phyloP scores from a whole-genome alignment of 2,329 filamentous ascomycete species.

The Trichoderma koningii region DNA sequence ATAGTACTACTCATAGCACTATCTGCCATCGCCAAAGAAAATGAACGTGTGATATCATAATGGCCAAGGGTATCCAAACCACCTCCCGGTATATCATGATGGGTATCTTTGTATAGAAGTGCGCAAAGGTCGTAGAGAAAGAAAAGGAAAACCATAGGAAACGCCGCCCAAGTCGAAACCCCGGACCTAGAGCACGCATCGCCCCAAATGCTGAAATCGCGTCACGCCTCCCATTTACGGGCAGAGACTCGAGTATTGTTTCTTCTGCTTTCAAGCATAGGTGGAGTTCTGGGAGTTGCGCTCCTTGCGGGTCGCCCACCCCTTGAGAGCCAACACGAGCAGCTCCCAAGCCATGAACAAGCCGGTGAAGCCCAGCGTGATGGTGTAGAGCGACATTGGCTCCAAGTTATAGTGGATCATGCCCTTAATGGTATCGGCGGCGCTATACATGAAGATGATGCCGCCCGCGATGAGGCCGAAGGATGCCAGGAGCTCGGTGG shows the following conservation, averaged over 20 bases:
- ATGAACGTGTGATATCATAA: conserved; percentile 24
- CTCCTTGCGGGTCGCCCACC: conserved; percentile 69
- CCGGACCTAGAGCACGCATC: background rate
- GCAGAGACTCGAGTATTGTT: background rate
- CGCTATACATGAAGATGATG: conserved; percentile 88
- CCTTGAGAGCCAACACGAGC: conserved; percentile 77
- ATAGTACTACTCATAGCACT: background rate
- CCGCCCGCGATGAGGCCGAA: conserved; percentile 89
- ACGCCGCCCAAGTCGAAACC: background rate
- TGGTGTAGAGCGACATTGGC: conserved; percentile 91
- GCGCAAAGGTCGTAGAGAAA: conserved; percentile 15
- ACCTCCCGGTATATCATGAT: conserved; percentile 16
- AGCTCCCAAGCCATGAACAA: conserved; percentile 86
- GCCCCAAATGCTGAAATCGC: background rate
- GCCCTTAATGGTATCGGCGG: conserved; percentile 72
- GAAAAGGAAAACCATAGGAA: background rate
- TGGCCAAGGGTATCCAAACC: conserved; percentile 10
- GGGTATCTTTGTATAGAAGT: conserved; percentile 14
- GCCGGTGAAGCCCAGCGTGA: conserved; percentile 80
- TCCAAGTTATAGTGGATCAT: conserved; percentile 78
- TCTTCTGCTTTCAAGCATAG: background rate
- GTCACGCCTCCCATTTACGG: background rate
- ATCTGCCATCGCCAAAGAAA: background rate
- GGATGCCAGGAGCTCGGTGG: conserved; percentile 81
- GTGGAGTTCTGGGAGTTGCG: conserved; percentile 10